A percentile compares a stretch with the other conserved stretches of the same genome.
Conservation (phyloP, 1,284 basidiomycete genomes). For the Irpex lacteus region DNA sequence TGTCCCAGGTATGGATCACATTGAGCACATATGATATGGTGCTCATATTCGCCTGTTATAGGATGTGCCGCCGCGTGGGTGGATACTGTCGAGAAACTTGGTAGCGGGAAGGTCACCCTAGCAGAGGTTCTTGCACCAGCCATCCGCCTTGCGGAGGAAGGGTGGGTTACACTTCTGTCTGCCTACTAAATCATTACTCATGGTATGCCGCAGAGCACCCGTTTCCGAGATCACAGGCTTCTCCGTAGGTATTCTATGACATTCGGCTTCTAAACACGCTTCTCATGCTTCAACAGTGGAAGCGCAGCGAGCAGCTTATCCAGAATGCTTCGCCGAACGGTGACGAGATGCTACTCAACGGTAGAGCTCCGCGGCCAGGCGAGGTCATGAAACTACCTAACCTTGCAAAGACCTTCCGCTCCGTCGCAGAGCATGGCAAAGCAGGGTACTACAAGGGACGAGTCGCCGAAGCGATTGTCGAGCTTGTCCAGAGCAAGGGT, state of each 20-base stretch:
- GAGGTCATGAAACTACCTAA: conserved; percentile 78
- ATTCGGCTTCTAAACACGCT: background rate
- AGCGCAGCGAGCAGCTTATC: conserved; percentile 70
- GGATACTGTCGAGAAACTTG: conserved; percentile 83
- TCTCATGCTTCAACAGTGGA: conserved; percentile 52
- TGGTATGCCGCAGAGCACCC: conserved; percentile 52
- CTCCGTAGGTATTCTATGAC: conserved; percentile 38
- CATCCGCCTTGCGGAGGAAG: conserved; percentile 83
- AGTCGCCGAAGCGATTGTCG: conserved; percentile 87
- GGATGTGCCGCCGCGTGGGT: conserved; percentile 93
- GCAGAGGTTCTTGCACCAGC: conserved; percentile 87
- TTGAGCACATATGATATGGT: background rate
- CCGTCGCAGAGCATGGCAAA: conserved; percentile 78
- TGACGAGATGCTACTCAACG: conserved; percentile 82
- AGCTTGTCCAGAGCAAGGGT: conserved; percentile 78
- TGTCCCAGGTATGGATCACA: conserved; percentile 64
- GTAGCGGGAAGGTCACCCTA: conserved; percentile 77
- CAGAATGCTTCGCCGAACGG: conserved; percentile 81
- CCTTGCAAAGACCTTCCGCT: conserved; percentile 82
- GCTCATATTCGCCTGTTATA: conserved; percentile 22
- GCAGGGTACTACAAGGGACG: conserved; percentile 92
- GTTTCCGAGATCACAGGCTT: conserved; percentile 76
- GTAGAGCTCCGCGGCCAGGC: conserved; percentile 75
- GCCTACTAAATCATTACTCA: background rate
- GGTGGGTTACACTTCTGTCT: conserved; percentile 41